Conservation (phyloP, 2,329 filamentous ascomycete species). For the Plectosphaerella plurivora region DNA sequence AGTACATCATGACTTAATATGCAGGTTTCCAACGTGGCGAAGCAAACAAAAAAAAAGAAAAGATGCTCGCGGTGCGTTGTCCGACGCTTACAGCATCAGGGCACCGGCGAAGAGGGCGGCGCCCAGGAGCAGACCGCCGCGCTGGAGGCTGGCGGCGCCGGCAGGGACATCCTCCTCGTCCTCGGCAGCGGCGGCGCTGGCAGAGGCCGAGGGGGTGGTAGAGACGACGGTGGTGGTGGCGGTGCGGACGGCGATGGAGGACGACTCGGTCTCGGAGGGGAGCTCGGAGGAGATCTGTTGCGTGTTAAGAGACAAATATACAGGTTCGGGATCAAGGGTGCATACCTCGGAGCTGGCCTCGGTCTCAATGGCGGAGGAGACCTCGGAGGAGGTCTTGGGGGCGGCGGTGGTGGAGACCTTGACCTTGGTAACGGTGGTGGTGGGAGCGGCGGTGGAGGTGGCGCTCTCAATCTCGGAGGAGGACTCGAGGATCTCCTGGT, state of each 20-base stretch:
- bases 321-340: no score
- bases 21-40: not conserved
- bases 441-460: not conserved
- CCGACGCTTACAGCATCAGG: slow-evolving; percentile 4
- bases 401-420: not conserved
- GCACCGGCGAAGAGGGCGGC: slow-evolving; percentile 6
- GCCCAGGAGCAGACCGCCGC: slow-evolving; percentile 2
- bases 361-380: not conserved
- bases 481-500: not conserved
- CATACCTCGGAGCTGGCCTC: not conserved
- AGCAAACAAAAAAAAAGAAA: not conserved
- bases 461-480: not conserved
- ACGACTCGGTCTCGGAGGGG: not conserved
- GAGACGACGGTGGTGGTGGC: slow-evolving; percentile 1
- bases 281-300: not conserved
- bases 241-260: not conserved
- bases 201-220: not conserved
- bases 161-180: not conserved
- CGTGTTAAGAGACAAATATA: no score
- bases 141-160: slow-evolving; percentile 1
- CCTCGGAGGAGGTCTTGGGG: not conserved
- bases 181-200: not conserved
- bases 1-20: not conserved
- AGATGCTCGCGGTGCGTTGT: not conserved
- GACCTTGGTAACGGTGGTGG: not conserved